phyloP scores from a whole-genome alignment of 176 grass and related monocot genomes.

The Chloris gayana region DNA sequence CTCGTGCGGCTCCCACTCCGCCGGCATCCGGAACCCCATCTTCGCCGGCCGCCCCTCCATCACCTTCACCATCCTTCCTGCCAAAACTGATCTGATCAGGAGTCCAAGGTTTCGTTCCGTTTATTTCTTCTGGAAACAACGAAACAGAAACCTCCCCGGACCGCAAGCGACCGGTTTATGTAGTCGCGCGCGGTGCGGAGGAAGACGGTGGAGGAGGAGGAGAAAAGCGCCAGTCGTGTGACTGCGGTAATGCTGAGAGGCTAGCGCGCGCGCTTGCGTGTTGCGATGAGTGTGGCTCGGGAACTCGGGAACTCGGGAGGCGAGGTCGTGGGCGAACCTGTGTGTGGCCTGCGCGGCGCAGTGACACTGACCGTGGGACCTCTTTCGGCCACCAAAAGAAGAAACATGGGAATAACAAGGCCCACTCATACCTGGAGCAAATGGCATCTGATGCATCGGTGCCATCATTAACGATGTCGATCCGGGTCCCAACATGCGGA shows the following conservation, averaged over 20 bases:
- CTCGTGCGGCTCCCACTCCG: conserved; percentile 91
- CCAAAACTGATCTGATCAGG: not conserved
- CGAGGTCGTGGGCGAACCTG: too few relatives aligned
- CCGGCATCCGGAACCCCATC: conserved; percentile 86
- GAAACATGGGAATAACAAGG: too few relatives aligned
- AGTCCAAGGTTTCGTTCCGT: not conserved
- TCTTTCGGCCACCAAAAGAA: too few relatives aligned
- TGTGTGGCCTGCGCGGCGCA: too few relatives aligned
- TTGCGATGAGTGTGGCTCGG: too few relatives aligned
- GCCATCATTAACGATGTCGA: too few relatives aligned
- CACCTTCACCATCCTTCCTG: conserved; percentile 38
- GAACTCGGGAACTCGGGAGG: too few relatives aligned
- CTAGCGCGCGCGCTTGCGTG: not conserved
- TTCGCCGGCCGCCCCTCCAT: conserved; percentile 44
- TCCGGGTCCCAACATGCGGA: too few relatives aligned
- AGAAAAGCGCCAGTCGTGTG: not conserved
- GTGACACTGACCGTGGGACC: too few relatives aligned
- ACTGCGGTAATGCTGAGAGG: not conserved
- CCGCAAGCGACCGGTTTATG: not conserved
- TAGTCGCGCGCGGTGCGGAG: not conserved
- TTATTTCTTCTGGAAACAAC: not conserved
- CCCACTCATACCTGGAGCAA: too few relatives aligned
- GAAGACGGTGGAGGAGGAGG: not conserved
- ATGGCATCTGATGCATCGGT: too few relatives aligned
- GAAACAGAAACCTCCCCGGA: not conserved